phyloP scores from a whole-genome alignment of 2,329 filamentous ascomycete species.

The Sporothrix curviconia region DNA sequence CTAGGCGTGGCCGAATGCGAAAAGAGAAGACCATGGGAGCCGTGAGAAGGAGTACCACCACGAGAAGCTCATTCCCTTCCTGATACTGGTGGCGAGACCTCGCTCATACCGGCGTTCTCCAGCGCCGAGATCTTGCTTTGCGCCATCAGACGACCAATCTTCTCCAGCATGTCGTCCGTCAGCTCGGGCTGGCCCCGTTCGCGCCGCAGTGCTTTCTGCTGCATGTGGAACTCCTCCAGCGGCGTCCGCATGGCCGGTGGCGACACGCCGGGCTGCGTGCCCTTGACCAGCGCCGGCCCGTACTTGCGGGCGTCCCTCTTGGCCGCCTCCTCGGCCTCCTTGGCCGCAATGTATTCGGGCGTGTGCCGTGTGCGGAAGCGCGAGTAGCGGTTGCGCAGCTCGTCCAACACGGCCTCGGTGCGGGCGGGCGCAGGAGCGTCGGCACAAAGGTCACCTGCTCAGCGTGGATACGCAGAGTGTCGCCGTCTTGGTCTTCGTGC shows the following conservation, averaged over 20 bases:
- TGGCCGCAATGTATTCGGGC: constrained; percentile 56
- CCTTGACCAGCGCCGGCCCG: constrained; percentile 17
- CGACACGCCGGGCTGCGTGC: constrained; percentile 30
- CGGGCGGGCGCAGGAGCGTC: constrained; percentile 68
- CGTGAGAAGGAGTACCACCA: too few species aligned
- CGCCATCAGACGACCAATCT: constrained; percentile 56
- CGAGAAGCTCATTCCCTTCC: too few species aligned
- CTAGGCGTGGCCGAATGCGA: too few species aligned
- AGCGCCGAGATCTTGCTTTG: constrained; percentile 32
- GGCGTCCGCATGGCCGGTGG: constrained; percentile 45
- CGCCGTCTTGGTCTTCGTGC: constrained; percentile 50
- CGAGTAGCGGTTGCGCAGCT: constrained; percentile 77
- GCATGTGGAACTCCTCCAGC: constrained; percentile 52
- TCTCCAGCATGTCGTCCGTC: constrained; percentile 52
- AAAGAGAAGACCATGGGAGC: too few species aligned
- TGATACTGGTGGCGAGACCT: constrained; percentile 1
- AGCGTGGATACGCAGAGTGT: constrained; percentile 71
- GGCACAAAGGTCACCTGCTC: constrained; percentile 71
- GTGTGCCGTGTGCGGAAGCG: constrained; percentile 77
- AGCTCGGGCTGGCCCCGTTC: constrained; percentile 50
- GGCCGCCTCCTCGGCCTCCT: constrained; percentile 31
- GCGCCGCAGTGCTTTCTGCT: constrained; percentile 44
- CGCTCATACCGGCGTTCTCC: constrained; percentile 9
- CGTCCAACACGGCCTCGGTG: constrained; percentile 71
- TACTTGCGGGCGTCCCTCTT: constrained; percentile 18